phyloP scores from a whole-genome alignment of 441 rosid species.

The Mallotus japonicus region DNA sequence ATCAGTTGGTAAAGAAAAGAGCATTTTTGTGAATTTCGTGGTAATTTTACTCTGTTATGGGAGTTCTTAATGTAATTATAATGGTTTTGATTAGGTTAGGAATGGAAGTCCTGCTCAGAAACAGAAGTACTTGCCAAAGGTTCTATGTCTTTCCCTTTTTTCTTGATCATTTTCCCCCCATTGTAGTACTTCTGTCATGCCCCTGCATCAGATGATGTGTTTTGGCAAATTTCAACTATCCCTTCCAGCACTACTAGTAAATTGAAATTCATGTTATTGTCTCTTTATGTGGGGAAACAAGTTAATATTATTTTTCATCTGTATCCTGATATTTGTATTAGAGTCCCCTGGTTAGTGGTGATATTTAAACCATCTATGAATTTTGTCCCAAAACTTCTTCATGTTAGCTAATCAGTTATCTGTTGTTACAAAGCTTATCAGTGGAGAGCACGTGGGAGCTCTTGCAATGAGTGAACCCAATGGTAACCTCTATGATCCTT shows the following conservation, averaged over 20 bases:
- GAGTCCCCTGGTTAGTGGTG: constrained; percentile 6
- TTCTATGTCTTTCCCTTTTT: constrained; percentile 25
- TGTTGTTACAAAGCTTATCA: constrained; percentile 72
- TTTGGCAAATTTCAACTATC: not conserved
- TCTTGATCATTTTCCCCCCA: not conserved
- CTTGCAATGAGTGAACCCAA: constrained; percentile 99
- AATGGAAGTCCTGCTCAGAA: constrained; percentile 80
- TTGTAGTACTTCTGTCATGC: not conserved
- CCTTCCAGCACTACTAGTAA: not conserved
- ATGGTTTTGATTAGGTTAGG: constrained; percentile 54
- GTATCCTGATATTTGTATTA: not conserved
- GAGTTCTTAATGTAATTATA: not conserved
- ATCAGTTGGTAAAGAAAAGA: constrained; percentile 68
- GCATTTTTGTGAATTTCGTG: not conserved
- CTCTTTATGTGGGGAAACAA: not conserved
- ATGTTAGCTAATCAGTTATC: constrained; percentile 28
- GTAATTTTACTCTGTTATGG: not conserved
- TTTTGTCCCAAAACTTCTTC: constrained; percentile 12
- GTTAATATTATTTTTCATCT: not conserved
- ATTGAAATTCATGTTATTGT: not conserved
- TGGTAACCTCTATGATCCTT: constrained; percentile 43
- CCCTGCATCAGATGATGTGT: not conserved
- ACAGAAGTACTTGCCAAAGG: constrained; percentile 89
- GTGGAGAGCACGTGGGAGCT: constrained; percentile 96
- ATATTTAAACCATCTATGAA: constrained; percentile 3